Base-by-base conservation (phyloP, 805 yeast species). In the Starmera amethionina region DNA sequence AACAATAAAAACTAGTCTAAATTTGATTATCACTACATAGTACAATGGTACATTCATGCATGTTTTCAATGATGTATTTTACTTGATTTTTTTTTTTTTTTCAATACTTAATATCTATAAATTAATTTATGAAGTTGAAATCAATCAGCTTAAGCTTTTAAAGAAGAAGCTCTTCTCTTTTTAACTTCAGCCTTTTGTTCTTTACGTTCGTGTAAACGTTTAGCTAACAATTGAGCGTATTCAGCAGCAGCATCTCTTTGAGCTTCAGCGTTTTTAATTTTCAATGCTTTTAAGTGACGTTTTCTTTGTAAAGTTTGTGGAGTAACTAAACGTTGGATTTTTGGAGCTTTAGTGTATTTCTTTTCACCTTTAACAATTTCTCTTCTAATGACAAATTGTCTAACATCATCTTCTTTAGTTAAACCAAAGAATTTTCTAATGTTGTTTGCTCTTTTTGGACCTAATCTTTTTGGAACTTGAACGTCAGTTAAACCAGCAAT, bases 241-340 rank as follows among this genome's bases (percentile, higher is more conserved):
- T 93, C 98, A 67, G 97, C 95, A 73, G 99, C 98, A 75, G 95
- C 96, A 72, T 93, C 97, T 87, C 95, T 88, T 76, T 88, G 96
- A 65, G 86, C 88, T 79, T 87, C 95, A 70, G 97, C 97, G 73
- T 86, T 85, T 77, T 80, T 85, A 70, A 85, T 75, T 83, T 93
- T 93, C 74, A 81, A 75, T 62, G 96, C 81, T 70, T 77, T 84
- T 70, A 85, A 82, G 68, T 86, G 89, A 77, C 97, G 85, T 94
- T 93, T 93, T 82, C 96, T 90, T 79, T 90, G 97, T 71, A 93
- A 79, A 66, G 87, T 83, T 77, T 93, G 97, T 70, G 98, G 98
- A 64, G 98, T 93, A 56, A 93, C 94, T 65, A 93, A 83, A 75
- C 98, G 87, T 79, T 93, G 98, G 77, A 93, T 90, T 85, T 85